phyloP scores from a whole-genome alignment of 495 filamentous ascomycete genomes.

The Oidiodendron maius region DNA sequence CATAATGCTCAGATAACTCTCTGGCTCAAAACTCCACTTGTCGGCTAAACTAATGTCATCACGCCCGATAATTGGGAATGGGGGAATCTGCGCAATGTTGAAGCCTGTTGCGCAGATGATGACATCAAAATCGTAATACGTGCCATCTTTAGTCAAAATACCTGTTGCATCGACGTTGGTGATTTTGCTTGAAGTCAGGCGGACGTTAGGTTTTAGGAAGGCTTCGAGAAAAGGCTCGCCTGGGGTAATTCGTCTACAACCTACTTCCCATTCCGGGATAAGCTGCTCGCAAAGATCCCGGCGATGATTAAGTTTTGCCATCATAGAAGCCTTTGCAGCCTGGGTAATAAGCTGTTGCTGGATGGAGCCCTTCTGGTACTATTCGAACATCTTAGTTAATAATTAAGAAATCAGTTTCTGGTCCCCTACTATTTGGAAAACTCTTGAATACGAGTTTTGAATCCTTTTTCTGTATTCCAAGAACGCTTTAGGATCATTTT shows the following conservation, averaged over 20 bases:
- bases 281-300: too few relatives aligned
- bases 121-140: constrained; percentile 30
- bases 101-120: constrained; percentile 51
- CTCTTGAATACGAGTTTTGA: neutral
- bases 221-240: constrained; percentile 52
- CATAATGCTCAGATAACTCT: constrained; percentile 45
- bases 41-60: constrained; percentile 23
- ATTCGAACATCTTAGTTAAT: neutral
- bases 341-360: neutral
- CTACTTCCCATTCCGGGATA: constrained; percentile 11
- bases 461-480: neutral
- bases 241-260: constrained; percentile 26
- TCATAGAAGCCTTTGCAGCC: neutral
- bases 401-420: neutral
- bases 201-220: constrained; percentile 42
- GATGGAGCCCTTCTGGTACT: neutral
- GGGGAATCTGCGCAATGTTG: constrained; percentile 38
- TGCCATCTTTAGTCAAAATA: constrained; percentile 38
- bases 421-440: too few relatives aligned
- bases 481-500: too few relatives aligned
- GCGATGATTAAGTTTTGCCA: neutral
- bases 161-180: constrained; percentile 37
- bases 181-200: constrained; percentile 38
- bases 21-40: constrained; percentile 28
- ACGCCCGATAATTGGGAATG: constrained; percentile 39